Evolutionary conservation across 2,329 filamentous ascomycete genomes (phyloP).

Genomic region (Penicillium sclerotiorum): DNA sequence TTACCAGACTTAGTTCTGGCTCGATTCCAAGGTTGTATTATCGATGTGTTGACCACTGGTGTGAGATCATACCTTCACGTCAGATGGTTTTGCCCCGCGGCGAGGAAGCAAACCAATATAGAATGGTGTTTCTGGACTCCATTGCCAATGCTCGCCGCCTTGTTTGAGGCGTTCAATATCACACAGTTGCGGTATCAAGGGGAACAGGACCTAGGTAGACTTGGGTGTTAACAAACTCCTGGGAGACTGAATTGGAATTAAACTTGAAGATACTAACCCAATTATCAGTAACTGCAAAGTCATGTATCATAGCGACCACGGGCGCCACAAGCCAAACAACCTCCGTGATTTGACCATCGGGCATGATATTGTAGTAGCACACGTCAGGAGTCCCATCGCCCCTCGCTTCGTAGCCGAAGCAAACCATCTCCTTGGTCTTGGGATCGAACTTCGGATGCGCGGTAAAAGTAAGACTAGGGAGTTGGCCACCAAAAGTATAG

Average conservation of each 20-base stretch:
- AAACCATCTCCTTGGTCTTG: constrained; percentile 55
- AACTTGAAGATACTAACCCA: constrained; percentile 31
- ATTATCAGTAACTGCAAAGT: constrained; percentile 47
- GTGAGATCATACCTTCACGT: constrained; percentile 32
- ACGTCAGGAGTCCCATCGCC: constrained; percentile 45
- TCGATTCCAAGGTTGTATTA: not conserved
- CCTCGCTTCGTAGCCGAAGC: constrained; percentile 53
- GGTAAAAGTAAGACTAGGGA: constrained; percentile 52
- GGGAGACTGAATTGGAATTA: too few species aligned
- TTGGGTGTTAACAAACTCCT: not conserved
- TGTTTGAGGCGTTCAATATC: constrained; percentile 42
- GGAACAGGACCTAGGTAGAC: constrained; percentile 36
- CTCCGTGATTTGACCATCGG: constrained; percentile 34
- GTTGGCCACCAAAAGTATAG: constrained; percentile 56
- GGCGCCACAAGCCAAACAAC: constrained; percentile 40
- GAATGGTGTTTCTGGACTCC: constrained; percentile 35
- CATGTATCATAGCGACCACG: constrained; percentile 46
- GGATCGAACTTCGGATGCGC: constrained; percentile 59
- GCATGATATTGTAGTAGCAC: constrained; percentile 37
- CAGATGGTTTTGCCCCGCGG: constrained; percentile 26
- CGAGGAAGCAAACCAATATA: constrained; percentile 33
- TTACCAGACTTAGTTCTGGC: too few species aligned
- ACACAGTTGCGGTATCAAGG: constrained; percentile 38
- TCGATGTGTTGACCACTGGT: too few species aligned
- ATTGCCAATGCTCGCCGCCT: constrained; percentile 47